Base-by-base conservation (phyloP, 2,329 filamentous ascomycete genomes). In the Monilinia polystroma region DNA sequence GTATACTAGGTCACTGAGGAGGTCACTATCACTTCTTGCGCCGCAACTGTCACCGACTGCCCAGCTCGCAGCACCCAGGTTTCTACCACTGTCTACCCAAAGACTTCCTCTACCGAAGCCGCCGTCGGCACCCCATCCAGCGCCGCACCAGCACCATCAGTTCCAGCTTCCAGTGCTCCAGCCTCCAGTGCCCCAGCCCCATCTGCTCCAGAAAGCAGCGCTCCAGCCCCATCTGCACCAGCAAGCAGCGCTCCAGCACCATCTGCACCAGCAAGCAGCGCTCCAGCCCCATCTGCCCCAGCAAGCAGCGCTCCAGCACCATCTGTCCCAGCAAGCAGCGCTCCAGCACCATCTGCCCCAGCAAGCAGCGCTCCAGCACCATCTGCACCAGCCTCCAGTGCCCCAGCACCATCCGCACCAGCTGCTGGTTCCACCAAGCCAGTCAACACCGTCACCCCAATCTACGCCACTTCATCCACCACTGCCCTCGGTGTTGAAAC, bases 1-100 rank as follows among this genome's bases (percentile, higher is more conserved):
- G 35, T 12, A 11, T 8, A 35, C 12, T 38, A 60, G 58, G 47
- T 63, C 47, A 68, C 67, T 18, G 64, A 67, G 58, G 58, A 64
- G 51, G 45, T 64, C 41, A 68, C 68, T 49, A 69, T 63, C 51
- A 65, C 66, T 45, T 58, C 55, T 8, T 69, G 66, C 53, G 66
- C 66, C 35, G 49, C 60, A 29, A 67, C 66, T 11, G 57, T 68
- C 29, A 67, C 66, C 47, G 38, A 68, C 47, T 67, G 62, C 62
- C 67, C 68, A 54, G 62, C 60, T 29, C 56, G 60, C 57, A 57
- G 56, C 60, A 69, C 66, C 45, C 41, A 62, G 4, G 64, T 63
- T 14, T 52, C 60, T 8, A 41, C 55, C 52, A 63, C 66, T 26
- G 45, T 55, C 23, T 66, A 66, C 55, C 29, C 55, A 43, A 53